Evolutionary conservation across 176 grass and related monocot species (phyloP).

Genomic region (Musa itinerans): DNA sequence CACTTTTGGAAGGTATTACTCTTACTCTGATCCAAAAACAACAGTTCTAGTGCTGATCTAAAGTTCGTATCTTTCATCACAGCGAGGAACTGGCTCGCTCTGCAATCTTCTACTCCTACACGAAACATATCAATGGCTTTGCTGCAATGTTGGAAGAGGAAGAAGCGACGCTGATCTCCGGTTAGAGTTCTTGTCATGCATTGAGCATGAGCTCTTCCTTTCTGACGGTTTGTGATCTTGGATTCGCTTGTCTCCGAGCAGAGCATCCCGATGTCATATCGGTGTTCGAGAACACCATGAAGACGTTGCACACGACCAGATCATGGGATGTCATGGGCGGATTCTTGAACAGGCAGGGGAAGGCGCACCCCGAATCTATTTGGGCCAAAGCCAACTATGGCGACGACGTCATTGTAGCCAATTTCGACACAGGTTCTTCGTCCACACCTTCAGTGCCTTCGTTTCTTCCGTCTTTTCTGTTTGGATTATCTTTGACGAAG

Average conservation of each 20-base stretch:
- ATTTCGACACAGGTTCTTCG: constrained; percentile 55
- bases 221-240: not conserved
- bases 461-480: not conserved
- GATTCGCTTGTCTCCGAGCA: not conserved
- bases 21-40: too few species aligned
- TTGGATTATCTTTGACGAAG: not conserved
- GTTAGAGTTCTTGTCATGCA: constrained; percentile 10
- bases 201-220: not conserved
- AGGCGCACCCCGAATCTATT: constrained; percentile 33
- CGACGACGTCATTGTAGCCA: constrained; percentile 50
- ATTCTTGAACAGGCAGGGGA: constrained; percentile 23
- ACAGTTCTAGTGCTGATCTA: too few species aligned
- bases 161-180: constrained; percentile 29
- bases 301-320: constrained; percentile 61
- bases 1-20: constrained; percentile 31
- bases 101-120: constrained; percentile 82
- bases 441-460: not conserved
- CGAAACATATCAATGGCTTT: constrained; percentile 71
- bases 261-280: constrained; percentile 55
- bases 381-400: constrained; percentile 37
- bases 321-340: constrained; percentile 59
- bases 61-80: not conserved
- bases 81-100: constrained; percentile 33
- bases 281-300: constrained; percentile 39
- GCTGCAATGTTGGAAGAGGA: constrained; percentile 47